Conservation (phyloP, 176 grass and related monocot genomes). For the Musa troglodytarum region DNA sequence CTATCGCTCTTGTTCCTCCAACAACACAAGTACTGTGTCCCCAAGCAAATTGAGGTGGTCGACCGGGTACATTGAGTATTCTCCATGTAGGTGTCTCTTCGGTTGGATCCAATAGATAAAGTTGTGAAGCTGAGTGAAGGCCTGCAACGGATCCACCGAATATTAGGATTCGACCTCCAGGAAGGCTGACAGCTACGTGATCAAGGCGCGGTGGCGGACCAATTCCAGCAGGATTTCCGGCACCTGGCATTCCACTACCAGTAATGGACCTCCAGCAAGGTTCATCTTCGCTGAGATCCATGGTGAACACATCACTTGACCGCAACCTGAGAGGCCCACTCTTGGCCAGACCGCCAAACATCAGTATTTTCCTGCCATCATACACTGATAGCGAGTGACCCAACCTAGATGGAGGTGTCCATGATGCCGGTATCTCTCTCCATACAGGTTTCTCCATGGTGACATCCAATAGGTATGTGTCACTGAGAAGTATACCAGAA, state of each 20-base stretch:
- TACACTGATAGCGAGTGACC: conserved; percentile 86
- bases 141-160: conserved; percentile 92
- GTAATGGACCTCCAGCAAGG: conserved; percentile 86
- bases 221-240: conserved; percentile 72
- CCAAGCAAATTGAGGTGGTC: conserved; percentile 78
- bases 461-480: conserved; percentile 80
- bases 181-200: conserved; percentile 74
- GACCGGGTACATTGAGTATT: conserved; percentile 75
- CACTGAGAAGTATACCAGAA: conserved; percentile 82
- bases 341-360: conserved; percentile 95
- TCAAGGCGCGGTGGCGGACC: conserved; percentile 92
- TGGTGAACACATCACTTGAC: conserved; percentile 86
- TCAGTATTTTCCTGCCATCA: conserved; percentile 70
- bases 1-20: conserved; percentile 71
- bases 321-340: conserved; percentile 71
- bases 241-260: conserved; percentile 94
- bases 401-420: conserved; percentile 84
- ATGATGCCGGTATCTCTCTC: conserved; percentile 88
- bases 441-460: conserved; percentile 81
- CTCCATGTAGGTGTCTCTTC: conserved; percentile 88
- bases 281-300: conserved; percentile 59
- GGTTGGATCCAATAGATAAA: conserved; percentile 75
- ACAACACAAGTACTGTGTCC: conserved; percentile 87
- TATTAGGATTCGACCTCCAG: conserved; percentile 72
- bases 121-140: conserved; percentile 85